These are phyloP conservation scores for Taiozyma sp. DNA, from an alignment of 1,139 yeast genomes.

Conservation along the genomic window DNA sequence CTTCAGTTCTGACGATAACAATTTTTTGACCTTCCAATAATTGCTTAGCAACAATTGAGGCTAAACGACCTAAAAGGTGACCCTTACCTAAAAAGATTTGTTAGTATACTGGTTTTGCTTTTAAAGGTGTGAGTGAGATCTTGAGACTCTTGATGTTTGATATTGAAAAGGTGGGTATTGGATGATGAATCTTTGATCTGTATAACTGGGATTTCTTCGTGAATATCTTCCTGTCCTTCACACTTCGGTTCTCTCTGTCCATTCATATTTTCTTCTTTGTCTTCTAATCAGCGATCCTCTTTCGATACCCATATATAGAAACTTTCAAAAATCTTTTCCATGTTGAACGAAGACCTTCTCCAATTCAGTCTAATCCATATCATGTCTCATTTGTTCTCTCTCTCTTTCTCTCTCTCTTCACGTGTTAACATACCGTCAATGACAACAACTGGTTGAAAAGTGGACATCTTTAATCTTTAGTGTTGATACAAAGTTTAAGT, in stretches of 20 bases:
- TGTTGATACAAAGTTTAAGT: neutral
- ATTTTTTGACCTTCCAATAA: constrained; percentile 97
- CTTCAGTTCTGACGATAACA: constrained; percentile 97
- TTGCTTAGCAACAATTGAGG: constrained; percentile 98
- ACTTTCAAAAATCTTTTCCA: neutral
- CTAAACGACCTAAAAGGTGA: constrained; percentile 99
- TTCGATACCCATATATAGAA: neutral
- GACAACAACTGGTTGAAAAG: constrained; percentile 95
- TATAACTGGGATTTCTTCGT: too few relatives aligned
- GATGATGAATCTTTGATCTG: too few relatives aligned
- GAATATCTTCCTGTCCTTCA: too few relatives aligned
- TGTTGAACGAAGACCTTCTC: neutral
- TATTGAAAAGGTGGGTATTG: neutral
- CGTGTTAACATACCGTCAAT: constrained; percentile 66
- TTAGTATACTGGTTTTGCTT: constrained; percentile 11
- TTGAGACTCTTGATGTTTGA: neutral
- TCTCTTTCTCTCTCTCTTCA: constrained; percentile 1
- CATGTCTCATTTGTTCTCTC: neutral
- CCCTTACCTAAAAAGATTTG: constrained; percentile 64
- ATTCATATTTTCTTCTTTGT: neutral
- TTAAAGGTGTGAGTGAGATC: neutral
- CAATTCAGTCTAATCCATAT: neutral
- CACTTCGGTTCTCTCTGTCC: neutral
- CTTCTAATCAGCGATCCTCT: neutral
- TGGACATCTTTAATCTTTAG: constrained; percentile 50